Conservation (phyloP, 306 rosid genomes). For the Acacia acuminata region DNA sequence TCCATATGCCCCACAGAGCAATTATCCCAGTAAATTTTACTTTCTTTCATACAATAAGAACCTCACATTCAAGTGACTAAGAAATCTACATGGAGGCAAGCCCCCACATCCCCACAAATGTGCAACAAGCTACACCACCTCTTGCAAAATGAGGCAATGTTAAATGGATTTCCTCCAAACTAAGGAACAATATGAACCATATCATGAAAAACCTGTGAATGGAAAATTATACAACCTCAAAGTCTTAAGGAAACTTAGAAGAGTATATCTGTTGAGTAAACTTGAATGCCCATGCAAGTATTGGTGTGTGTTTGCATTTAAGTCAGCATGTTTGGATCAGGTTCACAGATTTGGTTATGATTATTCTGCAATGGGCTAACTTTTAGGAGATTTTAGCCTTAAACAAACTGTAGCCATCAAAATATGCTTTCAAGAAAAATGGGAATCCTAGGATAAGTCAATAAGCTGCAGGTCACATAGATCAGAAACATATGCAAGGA, state of each 20-base stretch:
- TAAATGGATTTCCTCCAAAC: not conserved
- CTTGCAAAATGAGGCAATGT: not conserved
- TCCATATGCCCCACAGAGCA: not conserved
- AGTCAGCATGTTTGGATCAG: not conserved
- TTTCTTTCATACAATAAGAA: not conserved
- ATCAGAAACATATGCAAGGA: constrained; percentile 1
- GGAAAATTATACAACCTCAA: constrained; percentile 11
- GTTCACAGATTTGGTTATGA: not conserved
- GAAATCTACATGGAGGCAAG: not conserved
- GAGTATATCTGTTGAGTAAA: not conserved
- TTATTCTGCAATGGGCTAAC: not conserved
- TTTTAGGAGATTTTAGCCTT: not conserved
- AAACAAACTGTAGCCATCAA: not conserved
- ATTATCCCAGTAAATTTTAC: not conserved
- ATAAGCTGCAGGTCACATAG: not conserved
- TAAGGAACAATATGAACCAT: not conserved
- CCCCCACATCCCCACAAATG: not conserved
- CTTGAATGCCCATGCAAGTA: not conserved
- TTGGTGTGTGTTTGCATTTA: not conserved
- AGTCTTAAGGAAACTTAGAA: not conserved
- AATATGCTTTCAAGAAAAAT: not conserved
- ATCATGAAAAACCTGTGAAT: not conserved
- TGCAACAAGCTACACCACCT: not conserved
- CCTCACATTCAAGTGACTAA: not conserved
- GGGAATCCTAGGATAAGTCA: not conserved